Evolutionary conservation across 495 filamentous ascomycete genomes (phyloP).

Genomic region (Talaromyces ruber): DNA sequence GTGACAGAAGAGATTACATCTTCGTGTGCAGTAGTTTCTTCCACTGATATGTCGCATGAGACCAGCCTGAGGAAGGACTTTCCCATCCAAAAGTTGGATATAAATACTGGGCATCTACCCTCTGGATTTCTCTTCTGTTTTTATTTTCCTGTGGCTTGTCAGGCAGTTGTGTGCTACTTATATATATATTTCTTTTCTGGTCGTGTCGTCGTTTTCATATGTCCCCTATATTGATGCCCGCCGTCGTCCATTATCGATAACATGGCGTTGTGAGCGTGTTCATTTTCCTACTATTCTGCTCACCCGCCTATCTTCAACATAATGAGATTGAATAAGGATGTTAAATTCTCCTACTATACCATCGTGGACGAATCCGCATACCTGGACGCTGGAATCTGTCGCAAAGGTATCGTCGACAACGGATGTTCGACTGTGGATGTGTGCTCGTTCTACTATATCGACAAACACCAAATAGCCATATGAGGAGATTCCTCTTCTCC

Average conservation of each 20-base stretch:
- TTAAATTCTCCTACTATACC: too few species aligned
- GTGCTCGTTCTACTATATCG: too few species aligned
- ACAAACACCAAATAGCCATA: too few species aligned
- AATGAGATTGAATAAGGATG: too few species aligned
- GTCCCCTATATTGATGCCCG: too few species aligned
- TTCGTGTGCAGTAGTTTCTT: background rate
- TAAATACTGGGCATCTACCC: background rate
- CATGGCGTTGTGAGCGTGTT: background rate
- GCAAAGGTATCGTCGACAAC: too few species aligned
- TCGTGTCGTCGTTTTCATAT: background rate
- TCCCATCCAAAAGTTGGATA: background rate
- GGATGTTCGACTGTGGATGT: too few species aligned
- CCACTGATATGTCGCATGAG: background rate
- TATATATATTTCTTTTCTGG: background rate
- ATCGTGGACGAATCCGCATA: too few species aligned
- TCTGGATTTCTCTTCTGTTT: background rate
- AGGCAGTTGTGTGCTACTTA: background rate
- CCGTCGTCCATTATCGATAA: too few species aligned
- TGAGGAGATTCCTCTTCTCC: too few species aligned
- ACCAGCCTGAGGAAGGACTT: background rate
- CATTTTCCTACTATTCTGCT: background rate
- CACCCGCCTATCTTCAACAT: too few species aligned
- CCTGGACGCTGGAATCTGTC: too few species aligned
- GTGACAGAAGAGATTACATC: background rate
- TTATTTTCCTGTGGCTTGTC: background rate